These are phyloP conservation scores for Nicotiana paniculata DNA, from an alignment of 257 asterid genomes.

Conservation along the genomic window DNA sequence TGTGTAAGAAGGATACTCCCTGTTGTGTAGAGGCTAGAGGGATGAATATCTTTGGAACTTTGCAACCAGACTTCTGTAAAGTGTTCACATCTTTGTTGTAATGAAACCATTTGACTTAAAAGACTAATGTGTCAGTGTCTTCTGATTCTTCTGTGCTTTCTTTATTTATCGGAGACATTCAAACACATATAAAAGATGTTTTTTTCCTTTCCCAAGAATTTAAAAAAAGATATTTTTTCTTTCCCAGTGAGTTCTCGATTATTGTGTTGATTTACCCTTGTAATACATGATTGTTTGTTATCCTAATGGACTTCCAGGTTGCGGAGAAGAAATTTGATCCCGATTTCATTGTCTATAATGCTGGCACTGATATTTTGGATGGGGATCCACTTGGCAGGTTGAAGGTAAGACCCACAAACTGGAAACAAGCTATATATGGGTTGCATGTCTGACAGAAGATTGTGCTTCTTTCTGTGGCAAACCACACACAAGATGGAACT, in stretches of 20 bases:
- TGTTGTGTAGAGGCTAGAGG: not conserved
- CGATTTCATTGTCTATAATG: slow-evolving; percentile 80
- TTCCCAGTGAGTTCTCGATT: not conserved
- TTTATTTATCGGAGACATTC: not conserved
- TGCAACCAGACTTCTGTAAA: not conserved
- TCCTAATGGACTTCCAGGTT: slow-evolving; percentile 42
- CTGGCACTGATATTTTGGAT: slow-evolving; percentile 88
- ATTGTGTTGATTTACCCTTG: not conserved
- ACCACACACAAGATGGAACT: not conserved
- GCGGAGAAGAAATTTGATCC: slow-evolving; percentile 59
- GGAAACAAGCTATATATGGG: not conserved
- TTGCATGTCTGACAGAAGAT: not conserved
- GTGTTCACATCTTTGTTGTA: not conserved
- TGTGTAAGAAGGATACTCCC: not conserved
- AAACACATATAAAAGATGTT: not conserved
- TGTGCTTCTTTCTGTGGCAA: not conserved
- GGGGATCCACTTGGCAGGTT: slow-evolving; percentile 91
- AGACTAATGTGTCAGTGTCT: not conserved
- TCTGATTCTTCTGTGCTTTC: not conserved
- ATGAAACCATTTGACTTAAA: not conserved
- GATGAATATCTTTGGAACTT: not conserved
- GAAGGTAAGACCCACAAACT: slow-evolving; percentile 40
- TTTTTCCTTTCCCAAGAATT: not conserved
- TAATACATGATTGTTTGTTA: not conserved
- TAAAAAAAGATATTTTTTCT: not conserved